These are phyloP conservation scores for Allantophomopsis cytisporea DNA, from an alignment of 2,329 filamentous ascomycete genomes.

Conservation along the genomic window DNA sequence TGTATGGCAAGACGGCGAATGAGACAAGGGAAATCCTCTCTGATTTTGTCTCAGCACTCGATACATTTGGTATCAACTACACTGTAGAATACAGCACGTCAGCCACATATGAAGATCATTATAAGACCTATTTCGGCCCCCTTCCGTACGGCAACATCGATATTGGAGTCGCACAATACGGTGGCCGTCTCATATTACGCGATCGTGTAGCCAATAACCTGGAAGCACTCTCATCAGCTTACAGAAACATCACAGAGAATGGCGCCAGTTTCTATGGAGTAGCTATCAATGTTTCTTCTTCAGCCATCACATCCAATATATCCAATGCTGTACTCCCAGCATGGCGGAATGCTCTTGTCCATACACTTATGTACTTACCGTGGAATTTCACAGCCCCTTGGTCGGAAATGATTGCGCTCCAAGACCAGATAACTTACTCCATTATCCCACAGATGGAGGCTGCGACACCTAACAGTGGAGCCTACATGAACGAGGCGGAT, in stretches of 20 bases:
- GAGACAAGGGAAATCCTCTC: conserved; percentile 29
- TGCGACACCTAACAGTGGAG: conserved; percentile 25
- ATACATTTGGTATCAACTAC: conserved; percentile 19
- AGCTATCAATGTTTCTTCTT: conserved; percentile 15
- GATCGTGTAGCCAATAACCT: conserved; percentile 15
- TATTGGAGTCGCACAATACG: conserved; percentile 20
- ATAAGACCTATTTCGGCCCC: conserved; percentile 16
- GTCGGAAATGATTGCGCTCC: conserved; percentile 14
- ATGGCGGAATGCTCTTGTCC: conserved; percentile 23
- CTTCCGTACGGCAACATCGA: conserved; percentile 14
- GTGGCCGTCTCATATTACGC: conserved; percentile 28
- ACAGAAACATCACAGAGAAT: conserved; percentile 19
- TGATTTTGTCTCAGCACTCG: conserved; percentile 28
- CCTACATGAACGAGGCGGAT: conserved; percentile 38
- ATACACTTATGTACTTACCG: conserved; percentile 13
- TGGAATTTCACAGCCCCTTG: conserved; percentile 20
- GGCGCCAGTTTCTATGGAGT: conserved; percentile 20
- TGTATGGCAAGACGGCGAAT: conserved; percentile 27
- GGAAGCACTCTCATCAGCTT: conserved; percentile 8
- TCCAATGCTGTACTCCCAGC: conserved; percentile 25
- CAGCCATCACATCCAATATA: conserved; percentile 3
- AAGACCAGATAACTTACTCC: conserved; percentile 18
- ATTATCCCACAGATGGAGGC: conserved; percentile 19
- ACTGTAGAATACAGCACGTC: conserved; percentile 11
- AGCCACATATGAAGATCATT: conserved; percentile 15